These are phyloP conservation scores for Colletotrichum cuscutae DNA, from an alignment of 2,329 filamentous ascomycete genomes.

Conservation along the genomic window DNA sequence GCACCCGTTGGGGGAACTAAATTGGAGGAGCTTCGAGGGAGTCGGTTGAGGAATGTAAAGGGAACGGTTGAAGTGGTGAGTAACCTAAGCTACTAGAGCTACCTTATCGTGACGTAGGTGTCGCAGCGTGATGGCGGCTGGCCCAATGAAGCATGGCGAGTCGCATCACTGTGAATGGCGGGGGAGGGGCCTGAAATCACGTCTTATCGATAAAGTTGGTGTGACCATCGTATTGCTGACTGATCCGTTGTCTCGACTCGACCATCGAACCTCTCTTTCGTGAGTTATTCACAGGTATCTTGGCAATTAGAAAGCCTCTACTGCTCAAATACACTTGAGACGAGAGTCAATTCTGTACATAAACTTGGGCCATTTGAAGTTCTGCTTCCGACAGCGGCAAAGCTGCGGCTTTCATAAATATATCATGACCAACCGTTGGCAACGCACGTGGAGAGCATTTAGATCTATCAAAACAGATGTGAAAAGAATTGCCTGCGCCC, in stretches of 20 bases:
- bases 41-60: conserved; percentile 9
- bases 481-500: too few species aligned
- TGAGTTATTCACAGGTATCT: background rate
- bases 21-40: conserved; percentile 3
- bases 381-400: background rate
- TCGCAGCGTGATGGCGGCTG: background rate
- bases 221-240: conserved; percentile 10
- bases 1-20: conserved; percentile 8
- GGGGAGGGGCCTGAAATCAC: conserved; percentile 18
- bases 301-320: background rate
- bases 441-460: background rate
- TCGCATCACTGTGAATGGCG: background rate
- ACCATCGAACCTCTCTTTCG: background rate
- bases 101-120: background rate
- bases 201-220: conserved; percentile 33
- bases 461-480: too few species aligned
- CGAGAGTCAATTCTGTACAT: background rate
- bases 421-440: background rate
- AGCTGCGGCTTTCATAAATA: too few species aligned
- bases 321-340: background rate
- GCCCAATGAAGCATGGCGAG: conserved; percentile 2
- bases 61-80: background rate
- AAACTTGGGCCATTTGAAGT: background rate
- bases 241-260: background rate
- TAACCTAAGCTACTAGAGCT: background rate